Evolutionary conservation across 179 eudicot genomes (phyloP).

Genomic region (Beta macrorhiza): DNA sequence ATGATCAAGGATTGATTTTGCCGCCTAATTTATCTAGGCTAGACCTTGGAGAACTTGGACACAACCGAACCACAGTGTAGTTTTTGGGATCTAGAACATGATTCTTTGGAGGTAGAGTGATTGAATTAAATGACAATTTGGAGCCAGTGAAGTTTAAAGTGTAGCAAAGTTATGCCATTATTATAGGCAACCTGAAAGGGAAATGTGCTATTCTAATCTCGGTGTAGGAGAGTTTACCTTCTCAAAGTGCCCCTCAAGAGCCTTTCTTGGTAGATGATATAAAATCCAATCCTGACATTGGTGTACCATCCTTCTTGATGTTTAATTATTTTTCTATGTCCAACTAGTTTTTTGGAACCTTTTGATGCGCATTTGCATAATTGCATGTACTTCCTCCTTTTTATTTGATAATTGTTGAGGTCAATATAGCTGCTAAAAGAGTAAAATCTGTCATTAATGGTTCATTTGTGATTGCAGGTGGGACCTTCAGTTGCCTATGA

Average conservation of each 20-base stretch:
- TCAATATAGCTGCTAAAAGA: background rate
- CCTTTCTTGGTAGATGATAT: too few relatives aligned
- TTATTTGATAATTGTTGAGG: background rate
- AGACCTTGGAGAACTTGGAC: background rate
- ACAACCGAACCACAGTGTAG: background rate
- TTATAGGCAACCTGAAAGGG: background rate
- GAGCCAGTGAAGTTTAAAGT: background rate
- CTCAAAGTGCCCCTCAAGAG: too few relatives aligned
- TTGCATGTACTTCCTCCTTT: background rate
- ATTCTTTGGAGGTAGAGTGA: background rate
- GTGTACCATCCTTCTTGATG: too few relatives aligned
- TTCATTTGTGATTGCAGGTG: conserved; percentile 48
- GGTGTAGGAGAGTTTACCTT: too few relatives aligned
- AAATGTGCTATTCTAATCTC: too few relatives aligned
- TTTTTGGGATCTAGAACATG: background rate
- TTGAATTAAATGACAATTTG: background rate
- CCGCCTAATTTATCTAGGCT: background rate
- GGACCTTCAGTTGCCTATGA: conserved; percentile 94
- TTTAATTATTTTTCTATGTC: background rate
- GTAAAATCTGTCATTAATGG: background rate
- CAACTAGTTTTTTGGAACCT: background rate
- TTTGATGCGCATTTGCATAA: background rate
- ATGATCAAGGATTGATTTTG: background rate
- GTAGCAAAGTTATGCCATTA: background rate
- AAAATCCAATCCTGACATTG: too few relatives aligned